A percentile compares a stretch with the other conserved stretches of the same genome.
Evolutionary conservation across 108 stramenopile genomes (phyloP).

Genomic region (Pseudonitzschia pungens): DNA sequence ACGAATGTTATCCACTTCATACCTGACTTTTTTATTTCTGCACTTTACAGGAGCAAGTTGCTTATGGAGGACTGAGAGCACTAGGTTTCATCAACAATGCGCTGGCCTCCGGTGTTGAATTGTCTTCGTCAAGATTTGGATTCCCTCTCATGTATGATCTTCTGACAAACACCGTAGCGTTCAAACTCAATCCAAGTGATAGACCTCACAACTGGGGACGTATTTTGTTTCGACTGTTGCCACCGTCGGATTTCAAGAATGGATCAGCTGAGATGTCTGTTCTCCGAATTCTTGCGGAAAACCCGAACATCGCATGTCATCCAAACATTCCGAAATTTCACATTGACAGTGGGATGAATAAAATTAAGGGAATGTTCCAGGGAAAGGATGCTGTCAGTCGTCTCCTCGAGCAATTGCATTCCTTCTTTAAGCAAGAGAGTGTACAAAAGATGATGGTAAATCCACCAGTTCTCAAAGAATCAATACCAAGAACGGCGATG

Average conservation of each 20-base stretch:
- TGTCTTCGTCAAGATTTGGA: conserved; percentile 88
- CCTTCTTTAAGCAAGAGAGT: conserved; percentile 68
- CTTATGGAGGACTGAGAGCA: conserved; percentile 85
- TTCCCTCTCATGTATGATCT: conserved; percentile 97
- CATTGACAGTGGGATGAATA: conserved; percentile 89
- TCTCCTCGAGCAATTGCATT: conserved; percentile 71
- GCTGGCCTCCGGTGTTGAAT: conserved; percentile 81
- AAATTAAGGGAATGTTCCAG: conserved; percentile 92
- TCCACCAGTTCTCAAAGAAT: conserved; percentile 41
- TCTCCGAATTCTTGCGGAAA: conserved; percentile 89
- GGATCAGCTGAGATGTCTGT: conserved; percentile 91
- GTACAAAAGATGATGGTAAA: conserved; percentile 61
- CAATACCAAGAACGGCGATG: conserved; percentile 54
- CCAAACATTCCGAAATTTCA: conserved; percentile 96
- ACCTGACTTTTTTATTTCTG: background rate
- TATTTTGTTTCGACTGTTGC: conserved; percentile 86
- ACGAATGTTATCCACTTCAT: background rate
- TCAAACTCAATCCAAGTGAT: conserved; percentile 94
- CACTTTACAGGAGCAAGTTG: conserved; percentile 65
- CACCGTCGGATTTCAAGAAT: conserved; percentile 83
- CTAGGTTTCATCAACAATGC: conserved; percentile 86
- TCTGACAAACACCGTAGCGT: conserved; percentile 86
- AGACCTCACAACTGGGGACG: conserved; percentile 93
- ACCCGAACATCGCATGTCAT: conserved; percentile 80
- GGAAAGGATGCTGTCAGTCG: conserved; percentile 92